Conservation (phyloP, 2,329 filamentous ascomycete genomes). For the Daldinia sp. region DNA sequence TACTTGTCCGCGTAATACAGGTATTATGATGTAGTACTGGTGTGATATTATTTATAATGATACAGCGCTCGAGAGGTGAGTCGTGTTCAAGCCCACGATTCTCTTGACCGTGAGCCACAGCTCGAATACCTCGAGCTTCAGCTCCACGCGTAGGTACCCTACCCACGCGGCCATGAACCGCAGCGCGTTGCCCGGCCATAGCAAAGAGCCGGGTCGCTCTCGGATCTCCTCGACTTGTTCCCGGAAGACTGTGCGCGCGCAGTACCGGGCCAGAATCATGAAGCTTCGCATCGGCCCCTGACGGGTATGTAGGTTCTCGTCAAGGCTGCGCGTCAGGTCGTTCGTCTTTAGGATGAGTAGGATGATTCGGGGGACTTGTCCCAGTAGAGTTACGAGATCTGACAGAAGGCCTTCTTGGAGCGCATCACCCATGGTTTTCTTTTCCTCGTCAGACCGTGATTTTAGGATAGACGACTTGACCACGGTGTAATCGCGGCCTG, state of each 20-base stretch:
- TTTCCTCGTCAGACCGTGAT: slow-evolving; percentile 79
- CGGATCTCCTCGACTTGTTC: slow-evolving; percentile 72
- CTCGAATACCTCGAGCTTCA: slow-evolving; percentile 74
- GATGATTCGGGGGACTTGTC: slow-evolving; percentile 90
- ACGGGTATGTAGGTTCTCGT: slow-evolving; percentile 86
- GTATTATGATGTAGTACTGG: slow-evolving; percentile 5
- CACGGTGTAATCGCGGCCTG: slow-evolving; percentile 88
- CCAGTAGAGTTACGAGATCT: slow-evolving; percentile 87
- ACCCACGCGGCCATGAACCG: slow-evolving; percentile 68
- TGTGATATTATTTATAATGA: slow-evolving; percentile 14
- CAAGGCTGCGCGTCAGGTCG: slow-evolving; percentile 91
- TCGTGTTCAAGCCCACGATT: slow-evolving; percentile 53
- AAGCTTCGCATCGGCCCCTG: slow-evolving; percentile 74
- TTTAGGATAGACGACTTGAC: slow-evolving; percentile 70
- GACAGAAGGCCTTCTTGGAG: slow-evolving; percentile 89
- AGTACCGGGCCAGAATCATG: slow-evolving; percentile 76
- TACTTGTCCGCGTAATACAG: neutral
- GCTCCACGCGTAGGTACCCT: slow-evolving; percentile 69
- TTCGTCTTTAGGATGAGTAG: slow-evolving; percentile 97
- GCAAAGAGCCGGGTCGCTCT: slow-evolving; percentile 62
- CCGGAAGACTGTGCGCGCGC: slow-evolving; percentile 73
- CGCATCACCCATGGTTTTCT: slow-evolving; percentile 85
- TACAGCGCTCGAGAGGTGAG: slow-evolving; percentile 28
- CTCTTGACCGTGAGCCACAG: slow-evolving; percentile 69
- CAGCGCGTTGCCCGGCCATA: slow-evolving; percentile 69